Conservation (phyloP, 495 filamentous ascomycete species). For the Lophium mytilinum region DNA sequence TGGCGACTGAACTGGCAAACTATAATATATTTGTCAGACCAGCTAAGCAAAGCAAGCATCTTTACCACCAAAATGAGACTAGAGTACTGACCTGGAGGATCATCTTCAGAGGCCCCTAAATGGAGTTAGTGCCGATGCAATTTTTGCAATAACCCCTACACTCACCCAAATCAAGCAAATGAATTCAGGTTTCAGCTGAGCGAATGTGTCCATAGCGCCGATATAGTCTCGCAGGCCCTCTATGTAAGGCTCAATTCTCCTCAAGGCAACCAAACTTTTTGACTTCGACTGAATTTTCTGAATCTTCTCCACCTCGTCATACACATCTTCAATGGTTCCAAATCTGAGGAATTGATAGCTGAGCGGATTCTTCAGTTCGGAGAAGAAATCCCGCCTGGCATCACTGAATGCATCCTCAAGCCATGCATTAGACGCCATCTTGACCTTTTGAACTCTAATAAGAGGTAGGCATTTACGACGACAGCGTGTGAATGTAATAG, state of each 20-base stretch:
- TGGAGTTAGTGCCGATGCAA: not conserved
- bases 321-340: constrained; percentile 25
- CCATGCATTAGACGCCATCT: not conserved
- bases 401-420: not conserved
- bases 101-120: not conserved
- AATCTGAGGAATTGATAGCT: not conserved
- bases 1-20: not conserved
- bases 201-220: constrained; percentile 26
- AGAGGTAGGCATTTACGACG: too few relatives aligned
- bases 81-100: not conserved
- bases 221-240: constrained; percentile 24
- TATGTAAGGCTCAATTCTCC: constrained; percentile 29
- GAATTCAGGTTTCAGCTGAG: constrained; percentile 32
- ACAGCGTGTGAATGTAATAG: too few relatives aligned
- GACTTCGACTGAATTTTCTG: constrained; percentile 26
- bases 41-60: not conserved
- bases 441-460: too few relatives aligned
- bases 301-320: constrained; percentile 27
- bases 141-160: not conserved
- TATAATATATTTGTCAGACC: not conserved
- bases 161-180: constrained; percentile 30
- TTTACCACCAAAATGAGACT: not conserved
- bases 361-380: not conserved
- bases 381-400: not conserved
- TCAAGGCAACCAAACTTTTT: constrained; percentile 19